These are phyloP conservation scores for Xylaria hypoxylon DNA, from an alignment of 2,329 filamentous ascomycete species.

Conservation along the genomic window DNA sequence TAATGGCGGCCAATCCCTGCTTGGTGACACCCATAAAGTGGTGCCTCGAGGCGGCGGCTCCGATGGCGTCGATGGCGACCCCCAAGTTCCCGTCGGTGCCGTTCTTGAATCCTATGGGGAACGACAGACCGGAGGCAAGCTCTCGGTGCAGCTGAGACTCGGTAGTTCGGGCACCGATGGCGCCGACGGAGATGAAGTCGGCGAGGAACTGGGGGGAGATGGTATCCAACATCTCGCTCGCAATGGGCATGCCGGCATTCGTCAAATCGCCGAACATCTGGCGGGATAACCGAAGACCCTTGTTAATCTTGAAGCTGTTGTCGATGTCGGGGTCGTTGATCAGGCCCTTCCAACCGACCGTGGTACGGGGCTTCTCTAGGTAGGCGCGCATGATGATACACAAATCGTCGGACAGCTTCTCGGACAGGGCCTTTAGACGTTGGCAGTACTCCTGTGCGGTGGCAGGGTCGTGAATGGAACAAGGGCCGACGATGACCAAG, in stretches of 20 bases:
- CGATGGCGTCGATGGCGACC: conserved; percentile 96
- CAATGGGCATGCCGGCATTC: conserved; percentile 88
- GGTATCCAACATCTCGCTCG: conserved; percentile 97
- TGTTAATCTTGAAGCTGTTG: conserved; percentile 98
- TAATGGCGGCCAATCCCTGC: conserved; percentile 94
- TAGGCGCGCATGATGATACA: conserved; percentile 98
- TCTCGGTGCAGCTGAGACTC: conserved; percentile 97
- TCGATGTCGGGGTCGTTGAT: conserved; percentile 99
- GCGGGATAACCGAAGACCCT: conserved; percentile 90
- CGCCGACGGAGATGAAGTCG: conserved; percentile 93
- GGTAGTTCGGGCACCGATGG: conserved; percentile 94
- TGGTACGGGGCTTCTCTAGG: conserved; percentile 98
- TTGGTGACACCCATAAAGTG: conserved; percentile 99
- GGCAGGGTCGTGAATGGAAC: conserved; percentile 94
- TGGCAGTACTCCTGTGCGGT: conserved; percentile 89
- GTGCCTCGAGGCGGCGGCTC: conserved; percentile 84
- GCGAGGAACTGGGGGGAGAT: conserved; percentile 98
- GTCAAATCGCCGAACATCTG: conserved; percentile 95
- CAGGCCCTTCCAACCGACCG: conserved; percentile 98
- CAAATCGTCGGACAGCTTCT: conserved; percentile 84
- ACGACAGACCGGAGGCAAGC: conserved; percentile 92
- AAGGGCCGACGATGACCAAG: conserved; percentile 93
- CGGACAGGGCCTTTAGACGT: conserved; percentile 79
- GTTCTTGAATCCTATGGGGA: conserved; percentile 99
- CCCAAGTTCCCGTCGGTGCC: conserved; percentile 92